Conservation (phyloP, 1,139 yeast species). For the Arxiozyma heterogenica region DNA sequence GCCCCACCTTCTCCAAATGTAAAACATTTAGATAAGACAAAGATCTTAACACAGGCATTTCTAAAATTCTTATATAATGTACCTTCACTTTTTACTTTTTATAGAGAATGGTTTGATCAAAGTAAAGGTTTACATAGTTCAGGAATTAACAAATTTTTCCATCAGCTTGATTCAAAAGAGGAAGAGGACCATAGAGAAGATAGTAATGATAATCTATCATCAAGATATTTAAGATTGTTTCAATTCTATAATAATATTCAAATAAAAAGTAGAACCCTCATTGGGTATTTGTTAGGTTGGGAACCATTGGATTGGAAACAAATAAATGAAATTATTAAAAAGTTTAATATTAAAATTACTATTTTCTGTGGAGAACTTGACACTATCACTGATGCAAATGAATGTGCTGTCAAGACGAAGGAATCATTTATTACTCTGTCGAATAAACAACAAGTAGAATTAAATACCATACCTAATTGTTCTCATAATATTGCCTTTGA, state of each 20-base stretch:
- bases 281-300: constrained; percentile 29
- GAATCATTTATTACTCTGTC: constrained; percentile 7
- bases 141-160: constrained; percentile 25
- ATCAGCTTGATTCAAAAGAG: constrained; percentile 5
- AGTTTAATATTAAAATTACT: constrained; percentile 2
- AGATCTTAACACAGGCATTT: constrained; percentile 10
- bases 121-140: constrained; percentile 25
- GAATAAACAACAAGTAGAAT: constrained; percentile 5
- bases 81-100: constrained; percentile 24
- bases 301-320: constrained; percentile 19
- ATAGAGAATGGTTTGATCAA: constrained; percentile 26
- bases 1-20: constrained; percentile 23
- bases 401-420: constrained; percentile 6
- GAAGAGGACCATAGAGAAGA: constrained; percentile 1
- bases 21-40: constrained; percentile 11
- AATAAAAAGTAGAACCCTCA: constrained; percentile 21
- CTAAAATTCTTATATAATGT: constrained; percentile 12
- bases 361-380: constrained; percentile 18
- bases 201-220: constrained; percentile 1
- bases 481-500: constrained; percentile 22
- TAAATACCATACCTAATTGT: constrained; percentile 13
- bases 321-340: constrained; percentile 2
- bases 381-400: constrained; percentile 12
- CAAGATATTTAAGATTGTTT: constrained; percentile 20
- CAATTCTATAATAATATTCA: constrained; percentile 26